Conservation (phyloP, 768 basidiomycete species). For the Boletus reticuloceps region DNA sequence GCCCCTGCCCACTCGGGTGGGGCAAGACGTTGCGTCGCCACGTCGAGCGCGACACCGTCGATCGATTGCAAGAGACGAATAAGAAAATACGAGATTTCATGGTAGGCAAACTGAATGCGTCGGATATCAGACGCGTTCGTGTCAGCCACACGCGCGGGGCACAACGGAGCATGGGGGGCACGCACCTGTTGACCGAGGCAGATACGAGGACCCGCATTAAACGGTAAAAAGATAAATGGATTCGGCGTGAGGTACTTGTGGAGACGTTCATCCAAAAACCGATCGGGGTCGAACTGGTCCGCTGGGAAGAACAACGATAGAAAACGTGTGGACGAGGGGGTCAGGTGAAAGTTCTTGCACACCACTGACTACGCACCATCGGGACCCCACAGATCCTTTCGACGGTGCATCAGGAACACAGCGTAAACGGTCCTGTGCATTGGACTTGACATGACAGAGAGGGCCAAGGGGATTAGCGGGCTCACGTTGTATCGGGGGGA, state of each 20-base stretch:
- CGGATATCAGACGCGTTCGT: not conserved
- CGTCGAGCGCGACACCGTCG: constrained; percentile 38
- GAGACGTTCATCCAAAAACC: constrained; percentile 59
- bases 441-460: not conserved
- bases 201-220: constrained; percentile 66
- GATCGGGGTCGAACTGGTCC: constrained; percentile 56
- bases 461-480: not conserved
- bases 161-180: no score
- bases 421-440: constrained; percentile 11
- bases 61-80: constrained; percentile 51
- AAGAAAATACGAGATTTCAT: constrained; percentile 53
- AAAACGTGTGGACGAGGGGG: no score
- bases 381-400: constrained; percentile 39
- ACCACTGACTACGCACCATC: constrained; percentile 28
- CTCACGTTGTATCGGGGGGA: constrained; percentile 36
- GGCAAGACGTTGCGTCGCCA: constrained; percentile 34
- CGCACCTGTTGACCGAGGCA: constrained; percentile 51
- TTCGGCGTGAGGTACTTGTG: constrained; percentile 53
- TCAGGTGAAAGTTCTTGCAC: no score
- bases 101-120: constrained; percentile 46
- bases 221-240: constrained; percentile 68
- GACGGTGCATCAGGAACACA: constrained; percentile 37
- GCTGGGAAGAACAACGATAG: constrained; percentile 5
- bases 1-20: constrained; percentile 33
- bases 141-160: not conserved